Evolutionary conservation across 768 basidiomycete genomes (phyloP).

Genomic region (Phallus indusiatus): DNA sequence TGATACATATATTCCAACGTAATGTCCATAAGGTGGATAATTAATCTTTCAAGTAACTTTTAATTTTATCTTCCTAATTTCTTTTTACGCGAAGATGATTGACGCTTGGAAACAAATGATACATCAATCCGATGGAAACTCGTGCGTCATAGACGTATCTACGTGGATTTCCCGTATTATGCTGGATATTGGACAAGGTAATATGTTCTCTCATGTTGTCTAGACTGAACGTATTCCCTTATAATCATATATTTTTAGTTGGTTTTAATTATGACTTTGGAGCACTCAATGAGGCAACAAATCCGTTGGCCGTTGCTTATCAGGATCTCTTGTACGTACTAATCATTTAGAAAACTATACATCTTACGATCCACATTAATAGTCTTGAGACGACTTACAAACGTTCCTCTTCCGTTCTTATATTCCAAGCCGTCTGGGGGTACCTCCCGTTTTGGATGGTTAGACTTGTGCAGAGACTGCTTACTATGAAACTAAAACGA

Average conservation of each 20-base stretch:
- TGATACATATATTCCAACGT: background rate
- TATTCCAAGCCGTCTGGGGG: conserved; percentile 33
- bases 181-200: conserved; percentile 21
- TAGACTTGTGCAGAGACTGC: conserved; percentile 34
- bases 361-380: background rate
- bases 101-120: conserved; percentile 18
- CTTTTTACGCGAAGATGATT: conserved; percentile 12
- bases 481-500: conserved; percentile 34
- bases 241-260: background rate
- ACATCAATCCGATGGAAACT: conserved; percentile 3
- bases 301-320: background rate
- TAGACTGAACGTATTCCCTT: background rate
- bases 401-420: conserved; percentile 35
- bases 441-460: conserved; percentile 35
- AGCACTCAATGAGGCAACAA: background rate
- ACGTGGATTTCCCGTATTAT: conserved; percentile 18
- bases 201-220: background rate
- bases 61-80: background rate
- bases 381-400: conserved; percentile 33
- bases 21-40: background rate
- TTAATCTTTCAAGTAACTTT: background rate
- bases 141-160: conserved; percentile 14
- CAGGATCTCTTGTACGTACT: conserved; percentile 1
- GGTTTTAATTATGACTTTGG: conserved; percentile 3
- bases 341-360: background rate